phyloP scores from a whole-genome alignment of 495 filamentous ascomycete species.

The Monascus purpureus region DNA sequence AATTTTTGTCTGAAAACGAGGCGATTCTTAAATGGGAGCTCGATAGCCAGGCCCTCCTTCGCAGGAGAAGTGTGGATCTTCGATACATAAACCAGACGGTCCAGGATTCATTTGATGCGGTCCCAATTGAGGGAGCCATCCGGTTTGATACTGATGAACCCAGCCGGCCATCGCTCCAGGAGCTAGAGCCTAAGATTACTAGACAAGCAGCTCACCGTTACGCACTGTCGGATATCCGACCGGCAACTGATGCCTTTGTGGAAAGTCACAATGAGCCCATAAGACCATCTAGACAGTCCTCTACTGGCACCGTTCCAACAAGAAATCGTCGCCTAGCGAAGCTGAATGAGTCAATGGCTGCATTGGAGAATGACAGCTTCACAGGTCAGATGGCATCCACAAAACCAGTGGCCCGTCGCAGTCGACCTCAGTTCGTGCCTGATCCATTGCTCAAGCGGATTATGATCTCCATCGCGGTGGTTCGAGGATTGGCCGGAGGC shows the following conservation, averaged over 20 bases:
- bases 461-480: conserved; percentile 56
- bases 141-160: conserved; percentile 19
- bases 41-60: conserved; percentile 17
- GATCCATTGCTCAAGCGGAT: conserved; percentile 23
- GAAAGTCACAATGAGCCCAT: not conserved
- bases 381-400: not conserved
- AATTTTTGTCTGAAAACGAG: conserved; percentile 14
- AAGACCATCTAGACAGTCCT: not conserved
- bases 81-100: conserved; percentile 25
- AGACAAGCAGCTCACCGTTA: too few relatives aligned
- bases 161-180: not conserved
- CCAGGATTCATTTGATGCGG: conserved; percentile 14
- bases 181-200: not conserved
- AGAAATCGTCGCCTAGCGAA: conserved; percentile 16
- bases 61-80: conserved; percentile 7
- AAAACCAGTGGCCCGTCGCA: conserved; percentile 13
- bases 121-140: conserved; percentile 18
- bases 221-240: too few relatives aligned
- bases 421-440: conserved; percentile 9
- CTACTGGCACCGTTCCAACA: not conserved
- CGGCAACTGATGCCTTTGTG: not conserved
- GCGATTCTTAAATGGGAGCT: conserved; percentile 25
- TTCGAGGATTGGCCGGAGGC: conserved; percentile 63
- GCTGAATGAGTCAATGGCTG: conserved; percentile 11
- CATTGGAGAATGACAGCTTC: conserved; percentile 3